Conservation (phyloP, 2,329 filamentous ascomycete species). For the Exophiala phaeomuriformis region DNA sequence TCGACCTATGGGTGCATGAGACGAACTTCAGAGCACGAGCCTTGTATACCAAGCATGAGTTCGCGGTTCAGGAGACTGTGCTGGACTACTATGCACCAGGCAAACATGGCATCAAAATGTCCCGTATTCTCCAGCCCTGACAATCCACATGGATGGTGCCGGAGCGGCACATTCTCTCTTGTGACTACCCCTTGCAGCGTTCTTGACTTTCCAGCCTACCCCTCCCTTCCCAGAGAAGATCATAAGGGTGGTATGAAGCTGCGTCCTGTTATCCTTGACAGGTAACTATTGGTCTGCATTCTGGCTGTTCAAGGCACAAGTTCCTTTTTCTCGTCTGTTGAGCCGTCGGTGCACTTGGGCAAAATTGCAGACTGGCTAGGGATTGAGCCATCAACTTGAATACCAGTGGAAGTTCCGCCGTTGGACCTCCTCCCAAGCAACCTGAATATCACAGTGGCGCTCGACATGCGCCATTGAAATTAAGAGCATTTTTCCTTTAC, state of each 20-base stretch:
- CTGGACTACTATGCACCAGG: constrained; percentile 46
- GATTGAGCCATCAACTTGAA: constrained; percentile 7
- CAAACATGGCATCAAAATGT: constrained; percentile 42
- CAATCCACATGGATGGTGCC: background rate
- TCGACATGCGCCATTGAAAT: constrained; percentile 6
- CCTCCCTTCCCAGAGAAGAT: constrained; percentile 9
- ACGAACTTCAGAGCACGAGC: constrained; percentile 38
- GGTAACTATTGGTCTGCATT: background rate
- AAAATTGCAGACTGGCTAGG: constrained; percentile 13
- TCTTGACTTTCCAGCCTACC: constrained; percentile 17
- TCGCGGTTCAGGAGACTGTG: constrained; percentile 41
- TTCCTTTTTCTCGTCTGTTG: too few species aligned
- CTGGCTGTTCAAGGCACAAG: too few species aligned
- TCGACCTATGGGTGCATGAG: constrained; percentile 49
- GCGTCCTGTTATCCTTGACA: constrained; percentile 1
- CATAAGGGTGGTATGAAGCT: constrained; percentile 9
- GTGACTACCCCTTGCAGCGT: constrained; percentile 17
- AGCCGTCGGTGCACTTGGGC: background rate
- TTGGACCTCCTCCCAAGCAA: background rate
- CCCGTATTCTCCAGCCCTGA: constrained; percentile 10
- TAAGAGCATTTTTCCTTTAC: background rate
- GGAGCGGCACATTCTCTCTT: constrained; percentile 16
- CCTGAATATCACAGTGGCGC: constrained; percentile 7
- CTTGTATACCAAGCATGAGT: constrained; percentile 42
- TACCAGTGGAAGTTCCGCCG: constrained; percentile 11